Evolutionary conservation across 768 basidiomycete species (phyloP).

Genomic region (Termitomyces sp.): DNA sequence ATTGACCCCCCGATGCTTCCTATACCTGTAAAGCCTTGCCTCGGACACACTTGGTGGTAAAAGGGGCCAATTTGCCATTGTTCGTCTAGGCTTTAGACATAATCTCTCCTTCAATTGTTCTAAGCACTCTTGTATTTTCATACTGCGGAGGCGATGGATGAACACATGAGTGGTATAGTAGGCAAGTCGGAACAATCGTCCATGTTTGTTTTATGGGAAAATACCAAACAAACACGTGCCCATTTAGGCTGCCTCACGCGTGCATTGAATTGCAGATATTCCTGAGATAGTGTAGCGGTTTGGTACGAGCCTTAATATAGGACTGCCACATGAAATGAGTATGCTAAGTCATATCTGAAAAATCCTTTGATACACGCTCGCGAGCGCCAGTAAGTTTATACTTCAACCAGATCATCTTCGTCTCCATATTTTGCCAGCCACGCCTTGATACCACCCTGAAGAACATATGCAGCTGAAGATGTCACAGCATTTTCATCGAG

Average conservation of each 20-base stretch:
- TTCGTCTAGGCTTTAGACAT: not conserved
- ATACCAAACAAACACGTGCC: not conserved
- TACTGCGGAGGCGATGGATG: not conserved
- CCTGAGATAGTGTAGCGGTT: no score
- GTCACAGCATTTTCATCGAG: slow-evolving; percentile 29
- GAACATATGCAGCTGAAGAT: slow-evolving; percentile 37
- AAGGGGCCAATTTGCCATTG: not conserved
- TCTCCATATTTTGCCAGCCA: slow-evolving; percentile 37
- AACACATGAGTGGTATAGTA: not conserved
- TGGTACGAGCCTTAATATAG: not conserved
- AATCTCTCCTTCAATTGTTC: slow-evolving; percentile 7
- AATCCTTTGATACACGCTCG: not conserved
- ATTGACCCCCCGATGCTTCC: slow-evolving; percentile 81
- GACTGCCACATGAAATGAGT: no score
- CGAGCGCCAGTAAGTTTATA: not conserved
- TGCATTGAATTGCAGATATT: no score
- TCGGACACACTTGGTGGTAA: not conserved
- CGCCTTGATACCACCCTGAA: slow-evolving; percentile 42
- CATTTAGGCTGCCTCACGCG: not conserved
- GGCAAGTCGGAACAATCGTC: no score
- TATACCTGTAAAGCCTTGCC: slow-evolving; percentile 43
- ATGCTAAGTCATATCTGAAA: no score
- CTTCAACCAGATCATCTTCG: slow-evolving; percentile 29
- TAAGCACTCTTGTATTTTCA: not conserved
- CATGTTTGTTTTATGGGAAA: not conserved